Conservation (phyloP, 1,139 yeast genomes). For the Blastobotrys elegans region DNA sequence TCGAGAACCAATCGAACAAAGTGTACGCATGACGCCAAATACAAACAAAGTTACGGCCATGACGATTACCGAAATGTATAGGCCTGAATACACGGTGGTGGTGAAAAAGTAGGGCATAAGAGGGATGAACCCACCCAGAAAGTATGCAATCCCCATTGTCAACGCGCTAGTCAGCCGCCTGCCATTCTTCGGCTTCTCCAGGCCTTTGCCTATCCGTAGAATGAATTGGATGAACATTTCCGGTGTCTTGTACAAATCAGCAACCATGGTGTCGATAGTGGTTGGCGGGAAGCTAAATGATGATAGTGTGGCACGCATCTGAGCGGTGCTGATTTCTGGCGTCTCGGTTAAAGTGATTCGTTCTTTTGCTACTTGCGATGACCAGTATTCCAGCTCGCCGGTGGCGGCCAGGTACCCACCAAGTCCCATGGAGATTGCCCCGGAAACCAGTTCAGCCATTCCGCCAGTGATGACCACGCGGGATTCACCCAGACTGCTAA, state of each 20-base stretch:
- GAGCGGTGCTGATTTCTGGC: constrained; percentile 49
- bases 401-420: constrained; percentile 81
- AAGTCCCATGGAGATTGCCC: constrained; percentile 81
- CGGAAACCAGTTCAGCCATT: constrained; percentile 78
- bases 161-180: constrained; percentile 70
- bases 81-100: constrained; percentile 64
- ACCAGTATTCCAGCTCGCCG: constrained; percentile 54
- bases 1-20: constrained; percentile 76
- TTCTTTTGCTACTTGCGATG: constrained; percentile 56
- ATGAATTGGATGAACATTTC: constrained; percentile 59
- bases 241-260: constrained; percentile 61
- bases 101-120: constrained; percentile 77
- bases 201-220: constrained; percentile 66
- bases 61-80: constrained; percentile 66
- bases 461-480: constrained; percentile 80
- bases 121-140: constrained; percentile 79
- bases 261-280: constrained; percentile 54
- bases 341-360: constrained; percentile 50
- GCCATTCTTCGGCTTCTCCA: constrained; percentile 76
- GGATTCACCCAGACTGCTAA: constrained; percentile 67
- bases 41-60: constrained; percentile 83
- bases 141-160: constrained; percentile 71
- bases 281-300: constrained; percentile 64
- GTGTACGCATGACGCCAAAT: constrained; percentile 83
- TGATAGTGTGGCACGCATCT: constrained; percentile 60